These are phyloP conservation scores for Piper betle DNA, from an alignment of 164 flowering plant species.

Conservation along the genomic window DNA sequence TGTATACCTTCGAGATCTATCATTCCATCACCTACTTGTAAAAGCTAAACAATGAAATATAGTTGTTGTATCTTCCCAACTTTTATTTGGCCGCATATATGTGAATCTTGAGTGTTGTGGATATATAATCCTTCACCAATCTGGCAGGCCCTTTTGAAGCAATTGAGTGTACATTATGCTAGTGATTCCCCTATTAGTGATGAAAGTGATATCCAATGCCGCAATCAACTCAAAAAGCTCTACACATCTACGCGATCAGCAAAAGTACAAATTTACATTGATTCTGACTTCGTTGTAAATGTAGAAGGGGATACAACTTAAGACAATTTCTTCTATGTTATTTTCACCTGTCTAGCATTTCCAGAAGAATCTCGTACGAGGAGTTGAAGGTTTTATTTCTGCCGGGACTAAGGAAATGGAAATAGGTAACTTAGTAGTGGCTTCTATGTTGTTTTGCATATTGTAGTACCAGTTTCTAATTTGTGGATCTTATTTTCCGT, in stretches of 20 bases:
- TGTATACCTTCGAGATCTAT: no score
- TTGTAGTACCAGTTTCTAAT: background rate
- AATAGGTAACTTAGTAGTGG: constrained; percentile 32
- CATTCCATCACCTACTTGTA: no score
- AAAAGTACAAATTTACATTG: constrained; percentile 27
- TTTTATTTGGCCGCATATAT: background rate
- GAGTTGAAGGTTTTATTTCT: constrained; percentile 55
- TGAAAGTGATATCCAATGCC: constrained; percentile 52
- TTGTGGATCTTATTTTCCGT: constrained; percentile 1
- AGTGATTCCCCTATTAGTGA: constrained; percentile 34
- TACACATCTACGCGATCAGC: constrained; percentile 61
- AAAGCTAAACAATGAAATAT: no score
- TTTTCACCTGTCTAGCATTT: constrained; percentile 44
- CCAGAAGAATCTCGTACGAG: constrained; percentile 76
- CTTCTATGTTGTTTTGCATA: constrained; percentile 2
- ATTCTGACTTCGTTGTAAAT: background rate
- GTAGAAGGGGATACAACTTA: background rate
- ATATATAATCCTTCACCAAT: background rate
- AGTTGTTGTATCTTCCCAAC: no score
- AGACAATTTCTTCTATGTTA: background rate
- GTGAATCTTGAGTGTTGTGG: background rate
- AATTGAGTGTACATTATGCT: constrained; percentile 38
- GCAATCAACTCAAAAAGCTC: constrained; percentile 50
- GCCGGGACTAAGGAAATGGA: constrained; percentile 60
- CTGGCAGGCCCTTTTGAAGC: constrained; percentile 58